Percentiles rank a stretch among this genome's conserved stretches.
Evolutionary conservation across 495 filamentous ascomycete genomes (phyloP).

Genomic region (Xylaria intraflava): DNA sequence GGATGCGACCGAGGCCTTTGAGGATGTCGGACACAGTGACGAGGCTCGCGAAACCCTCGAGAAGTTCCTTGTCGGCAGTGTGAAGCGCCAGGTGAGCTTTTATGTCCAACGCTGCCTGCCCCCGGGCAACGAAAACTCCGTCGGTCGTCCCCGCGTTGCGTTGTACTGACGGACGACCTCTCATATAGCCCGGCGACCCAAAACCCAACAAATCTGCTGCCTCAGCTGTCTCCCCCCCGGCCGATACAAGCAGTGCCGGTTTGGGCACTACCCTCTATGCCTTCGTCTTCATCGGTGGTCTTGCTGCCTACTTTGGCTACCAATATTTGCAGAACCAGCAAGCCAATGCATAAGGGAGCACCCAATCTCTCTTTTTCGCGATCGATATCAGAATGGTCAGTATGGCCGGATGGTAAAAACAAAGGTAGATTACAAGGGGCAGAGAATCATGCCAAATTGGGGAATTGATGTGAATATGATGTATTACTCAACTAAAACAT

Average conservation of each 20-base stretch:
- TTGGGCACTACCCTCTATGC: constrained; percentile 79
- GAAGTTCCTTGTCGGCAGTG: constrained; percentile 64
- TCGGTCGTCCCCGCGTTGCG: constrained; percentile 6
- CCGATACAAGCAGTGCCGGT: constrained; percentile 48
- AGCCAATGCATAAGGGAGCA: constrained; percentile 28
- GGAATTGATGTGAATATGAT: constrained; percentile 16
- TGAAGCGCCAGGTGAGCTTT: constrained; percentile 79
- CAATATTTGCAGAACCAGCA: constrained; percentile 70
- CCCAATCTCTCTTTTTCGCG: background rate
- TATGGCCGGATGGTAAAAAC: background rate
- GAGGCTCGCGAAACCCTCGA: constrained; percentile 93
- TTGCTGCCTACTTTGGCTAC: constrained; percentile 74
- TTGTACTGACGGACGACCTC: constrained; percentile 15
- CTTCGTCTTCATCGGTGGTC: constrained; percentile 68
- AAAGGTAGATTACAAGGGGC: background rate
- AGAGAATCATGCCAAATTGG: background rate
- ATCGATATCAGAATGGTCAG: background rate
- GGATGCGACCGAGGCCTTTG: constrained; percentile 96
- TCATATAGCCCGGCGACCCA: constrained; percentile 74
- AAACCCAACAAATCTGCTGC: constrained; percentile 56
- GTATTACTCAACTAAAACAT: background rate
- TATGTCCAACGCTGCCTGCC: constrained; percentile 3
- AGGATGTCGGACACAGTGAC: constrained; percentile 99
- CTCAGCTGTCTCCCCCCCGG: constrained; percentile 39
- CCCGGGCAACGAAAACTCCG: background rate